Percentiles rank a stretch among this genome's conserved stretches.
Conservation (phyloP, 495 filamentous ascomycete species). For the Penicillium roqueforti region DNA sequence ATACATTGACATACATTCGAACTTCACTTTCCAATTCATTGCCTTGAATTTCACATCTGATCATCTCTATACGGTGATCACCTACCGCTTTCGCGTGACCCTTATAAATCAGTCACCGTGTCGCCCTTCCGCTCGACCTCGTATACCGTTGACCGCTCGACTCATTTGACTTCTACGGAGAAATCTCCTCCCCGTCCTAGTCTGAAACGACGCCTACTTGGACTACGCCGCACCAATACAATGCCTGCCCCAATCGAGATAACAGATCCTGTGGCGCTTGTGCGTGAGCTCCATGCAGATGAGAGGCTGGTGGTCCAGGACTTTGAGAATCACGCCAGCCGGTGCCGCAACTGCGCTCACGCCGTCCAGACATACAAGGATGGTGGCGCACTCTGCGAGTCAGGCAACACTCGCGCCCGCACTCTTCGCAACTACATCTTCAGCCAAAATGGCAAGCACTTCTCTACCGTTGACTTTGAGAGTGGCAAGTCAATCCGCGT, state of each 20-base stretch:
- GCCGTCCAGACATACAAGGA: constrained; percentile 35
- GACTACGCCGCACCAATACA: constrained; percentile 25
- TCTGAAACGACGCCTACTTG: constrained; percentile 15
- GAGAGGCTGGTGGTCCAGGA: constrained; percentile 29
- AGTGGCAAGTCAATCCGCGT: constrained; percentile 40
- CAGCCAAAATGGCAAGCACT: constrained; percentile 44
- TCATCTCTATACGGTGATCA: constrained; percentile 12
- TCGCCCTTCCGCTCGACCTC: constrained; percentile 30
- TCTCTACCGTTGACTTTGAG: constrained; percentile 47
- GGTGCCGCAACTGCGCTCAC: constrained; percentile 40
- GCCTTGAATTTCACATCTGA: not conserved
- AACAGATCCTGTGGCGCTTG: constrained; percentile 27
- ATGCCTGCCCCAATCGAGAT: constrained; percentile 34
- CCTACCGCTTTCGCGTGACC: constrained; percentile 21
- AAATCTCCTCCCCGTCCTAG: constrained; percentile 16
- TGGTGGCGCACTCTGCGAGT: constrained; percentile 43
- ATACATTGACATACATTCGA: not conserved
- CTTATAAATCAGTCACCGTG: constrained; percentile 31
- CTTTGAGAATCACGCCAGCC: constrained; percentile 20
- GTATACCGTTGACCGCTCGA: constrained; percentile 24
- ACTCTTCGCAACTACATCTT: constrained; percentile 50
- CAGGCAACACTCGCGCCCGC: constrained; percentile 43
- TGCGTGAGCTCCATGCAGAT: constrained; percentile 42
- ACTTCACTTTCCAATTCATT: not conserved
- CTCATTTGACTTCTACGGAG: constrained; percentile 19